A percentile compares a stretch with the other conserved stretches of the same genome.
phyloP scores from a whole-genome alignment of 176 grass and related monocot genomes.

The barley (Hordeum vulgare) region DNA sequence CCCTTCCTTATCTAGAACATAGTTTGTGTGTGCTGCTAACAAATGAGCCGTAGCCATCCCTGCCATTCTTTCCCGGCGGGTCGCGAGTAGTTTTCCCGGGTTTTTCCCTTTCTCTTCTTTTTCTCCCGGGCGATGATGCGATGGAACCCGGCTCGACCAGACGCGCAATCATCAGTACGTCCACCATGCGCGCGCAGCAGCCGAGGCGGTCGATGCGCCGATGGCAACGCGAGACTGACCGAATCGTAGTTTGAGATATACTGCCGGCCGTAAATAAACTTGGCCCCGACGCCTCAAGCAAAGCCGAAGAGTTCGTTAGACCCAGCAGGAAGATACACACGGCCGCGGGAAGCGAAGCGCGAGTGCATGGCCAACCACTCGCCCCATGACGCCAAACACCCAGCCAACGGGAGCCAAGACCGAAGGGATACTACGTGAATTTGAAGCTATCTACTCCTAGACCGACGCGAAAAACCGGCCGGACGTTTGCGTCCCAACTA shows the following conservation, averaged over 20 bases:
- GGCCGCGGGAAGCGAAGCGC: background rate
- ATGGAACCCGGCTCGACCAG: background rate
- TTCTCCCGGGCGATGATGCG: background rate
- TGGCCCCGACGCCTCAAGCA: constrained; percentile 15
- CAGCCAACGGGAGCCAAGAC: background rate
- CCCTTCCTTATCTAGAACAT: constrained; percentile 6
- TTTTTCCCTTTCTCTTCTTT: background rate
- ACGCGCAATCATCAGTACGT: background rate
- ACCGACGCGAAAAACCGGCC: background rate
- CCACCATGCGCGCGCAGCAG: background rate
- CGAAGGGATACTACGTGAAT: constrained; percentile 1
- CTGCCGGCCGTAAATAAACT: constrained; percentile 25
- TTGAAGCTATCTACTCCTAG: background rate
- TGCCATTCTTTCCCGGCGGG: background rate
- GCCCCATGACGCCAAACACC: constrained; percentile 34
- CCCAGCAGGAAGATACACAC: background rate
- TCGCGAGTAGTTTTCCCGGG: constrained; percentile 17
- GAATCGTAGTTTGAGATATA: constrained; percentile 11
- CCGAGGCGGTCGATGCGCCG: background rate
- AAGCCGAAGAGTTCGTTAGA: background rate
- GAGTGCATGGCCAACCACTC: constrained; percentile 2
- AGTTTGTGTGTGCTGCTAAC: background rate
- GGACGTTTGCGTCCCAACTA: constrained; percentile 8
- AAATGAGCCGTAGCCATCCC: constrained; percentile 22
- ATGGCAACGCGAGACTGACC: constrained; percentile 35